Evolutionary conservation across 805 yeast species (phyloP).

Genomic region (Metschnikowia chrysomelidarum): DNA sequence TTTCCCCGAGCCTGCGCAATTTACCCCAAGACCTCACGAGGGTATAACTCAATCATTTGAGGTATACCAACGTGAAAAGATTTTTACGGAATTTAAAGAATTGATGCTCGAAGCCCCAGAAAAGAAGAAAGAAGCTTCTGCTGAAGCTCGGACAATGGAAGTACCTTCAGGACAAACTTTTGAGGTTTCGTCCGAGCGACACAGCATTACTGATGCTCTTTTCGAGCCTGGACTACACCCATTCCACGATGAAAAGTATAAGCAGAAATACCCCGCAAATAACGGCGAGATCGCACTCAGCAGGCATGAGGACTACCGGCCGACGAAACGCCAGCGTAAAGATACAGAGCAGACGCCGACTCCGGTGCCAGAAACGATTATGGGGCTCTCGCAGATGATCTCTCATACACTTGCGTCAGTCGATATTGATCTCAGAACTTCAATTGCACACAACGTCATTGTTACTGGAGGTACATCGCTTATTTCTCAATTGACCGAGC

Average conservation of each 20-base stretch:
- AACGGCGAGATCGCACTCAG: constrained; percentile 53
- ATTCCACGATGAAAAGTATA: constrained; percentile 23
- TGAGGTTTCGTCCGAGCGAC: constrained; percentile 60
- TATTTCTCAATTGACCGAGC: constrained; percentile 76
- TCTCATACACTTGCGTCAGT: constrained; percentile 53
- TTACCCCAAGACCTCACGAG: constrained; percentile 22
- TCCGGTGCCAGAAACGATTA: constrained; percentile 21
- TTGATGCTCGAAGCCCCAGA: constrained; percentile 57
- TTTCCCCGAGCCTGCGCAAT: constrained; percentile 31
- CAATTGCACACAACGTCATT: constrained; percentile 83
- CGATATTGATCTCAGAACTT: constrained; percentile 82
- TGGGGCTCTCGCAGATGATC: constrained; percentile 61
- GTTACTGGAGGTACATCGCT: constrained; percentile 83
- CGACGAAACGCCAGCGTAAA: constrained; percentile 59
- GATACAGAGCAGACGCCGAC: constrained; percentile 34
- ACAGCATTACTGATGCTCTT: constrained; percentile 65
- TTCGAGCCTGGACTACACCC: constrained; percentile 58
- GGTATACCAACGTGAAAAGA: constrained; percentile 52
- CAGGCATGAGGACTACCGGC: constrained; percentile 63
- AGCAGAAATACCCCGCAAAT: constrained; percentile 33
- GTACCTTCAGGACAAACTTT: constrained; percentile 73
- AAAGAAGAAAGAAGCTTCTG: constrained; percentile 24
- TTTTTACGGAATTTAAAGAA: constrained; percentile 75
- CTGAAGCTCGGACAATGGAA: constrained; percentile 55
- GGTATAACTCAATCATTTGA: constrained; percentile 50